Base-by-base conservation (phyloP, 2,329 filamentous ascomycete species). In the Torrubiellomyces zombiae region DNA sequence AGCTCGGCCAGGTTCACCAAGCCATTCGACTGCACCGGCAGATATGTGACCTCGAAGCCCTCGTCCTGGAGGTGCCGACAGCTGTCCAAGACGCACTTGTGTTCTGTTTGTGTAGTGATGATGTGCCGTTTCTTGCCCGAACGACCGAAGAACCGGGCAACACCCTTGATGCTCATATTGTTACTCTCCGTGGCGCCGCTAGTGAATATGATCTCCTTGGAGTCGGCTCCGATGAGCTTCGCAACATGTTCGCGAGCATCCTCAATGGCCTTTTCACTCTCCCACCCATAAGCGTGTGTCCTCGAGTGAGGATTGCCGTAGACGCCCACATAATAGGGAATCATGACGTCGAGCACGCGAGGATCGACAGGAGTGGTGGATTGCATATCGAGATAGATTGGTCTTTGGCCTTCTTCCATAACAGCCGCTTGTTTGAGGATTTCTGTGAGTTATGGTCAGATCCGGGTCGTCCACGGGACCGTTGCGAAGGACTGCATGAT, bases 91-190 rank as follows among this genome's bases (percentile, higher is more conserved):
- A 98, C 89, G 53, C 89, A 98, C 60, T 98, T 98, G 64, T 98
- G 89, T 56, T 98, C 89, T 0, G 89, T 98, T 58, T 95, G 89
- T 19, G 74, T 82, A 14, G 89, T 98, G 51, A 98, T 83, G 44
- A 98, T 86, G 53, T 98, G 89, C 58, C 79, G 93, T 72, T 95
- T 95, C 70, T 94, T 94, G 41, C 83, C 85, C 3, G 71, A 74
- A 29, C 81, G 72, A 37, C 82, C 83, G 48, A 94, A 94, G 57
- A 98, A 98, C 34, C 86, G 69, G 12, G 89, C 85, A 7, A 98
- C 86, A 35, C 89, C 89, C 58, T 98, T 98, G 58, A 98, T 82
- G 53, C 83, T 93, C 89, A 98, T 98, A 45, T 98, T 98, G 56
- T 98, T 98, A 48, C 83, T 94, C 59, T 98, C 89, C 0, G 89